Percentiles rank a stretch among this genome's conserved stretches.
These are phyloP conservation scores for Coemansia sp. DNA, from an alignment of 192 early-diverging fungal genomes.

Conservation along the genomic window DNA sequence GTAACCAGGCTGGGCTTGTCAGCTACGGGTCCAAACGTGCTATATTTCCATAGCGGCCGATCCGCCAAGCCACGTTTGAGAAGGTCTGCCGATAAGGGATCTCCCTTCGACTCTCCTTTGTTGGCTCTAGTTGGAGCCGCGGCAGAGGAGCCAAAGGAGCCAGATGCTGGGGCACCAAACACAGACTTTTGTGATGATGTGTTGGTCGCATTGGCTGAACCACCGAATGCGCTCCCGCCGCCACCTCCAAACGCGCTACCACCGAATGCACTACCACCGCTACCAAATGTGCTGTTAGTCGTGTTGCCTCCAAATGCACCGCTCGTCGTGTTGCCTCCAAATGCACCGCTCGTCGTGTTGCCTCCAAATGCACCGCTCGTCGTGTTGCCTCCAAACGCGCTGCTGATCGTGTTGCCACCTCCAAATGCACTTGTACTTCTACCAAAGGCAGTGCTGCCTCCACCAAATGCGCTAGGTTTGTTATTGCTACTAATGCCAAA, in stretches of 20 bases:
- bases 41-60: slow-evolving; percentile 55
- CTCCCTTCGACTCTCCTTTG: not conserved
- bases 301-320: not conserved
- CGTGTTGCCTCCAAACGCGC: not conserved
- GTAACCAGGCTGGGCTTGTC: slow-evolving; percentile 59
- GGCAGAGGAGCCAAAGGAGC: not conserved
- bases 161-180: not conserved
- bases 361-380: not conserved
- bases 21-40: slow-evolving; percentile 59
- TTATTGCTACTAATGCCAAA: not conserved
- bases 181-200: not conserved
- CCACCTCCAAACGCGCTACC: not conserved
- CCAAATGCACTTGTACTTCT: not conserved
- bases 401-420: not conserved
- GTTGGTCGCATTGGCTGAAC: not conserved
- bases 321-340: not conserved
- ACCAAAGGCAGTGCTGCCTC: not conserved
- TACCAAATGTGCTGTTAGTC: not conserved
- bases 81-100: slow-evolving; percentile 35
- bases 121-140: not conserved
- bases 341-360: not conserved
- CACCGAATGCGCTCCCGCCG: not conserved
- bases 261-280: not conserved
- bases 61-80: slow-evolving; percentile 49
- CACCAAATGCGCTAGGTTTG: not conserved